Evolutionary conservation across 176 grass and related monocot genomes (phyloP), one percentile per base, ranked within the genome.

Genomic region (Tillandsia fasciculata): DNA sequence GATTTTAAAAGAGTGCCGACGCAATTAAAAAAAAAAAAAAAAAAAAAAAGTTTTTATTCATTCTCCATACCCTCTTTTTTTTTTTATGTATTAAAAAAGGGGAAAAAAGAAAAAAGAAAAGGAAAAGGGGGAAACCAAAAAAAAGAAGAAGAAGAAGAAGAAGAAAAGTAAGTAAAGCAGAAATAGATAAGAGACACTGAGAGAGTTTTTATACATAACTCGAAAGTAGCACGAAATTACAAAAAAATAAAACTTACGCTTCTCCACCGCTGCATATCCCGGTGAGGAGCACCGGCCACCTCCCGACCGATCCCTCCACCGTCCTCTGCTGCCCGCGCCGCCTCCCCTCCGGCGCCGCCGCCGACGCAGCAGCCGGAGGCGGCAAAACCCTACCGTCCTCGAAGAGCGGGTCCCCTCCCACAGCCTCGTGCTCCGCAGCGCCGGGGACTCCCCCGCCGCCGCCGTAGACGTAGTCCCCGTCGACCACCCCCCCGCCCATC

Each of bases 351-450:
- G 54, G 63, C 27, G 72, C 57, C 56, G 57, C 52, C 72, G 73
- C 53, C 12, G 79, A 1, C 72, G 51, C 56, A 26, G 76, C 49
- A 5, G 22, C 49, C 8, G 79, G 69, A 22, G 80, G 80, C 28
- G 70, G 70, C 15, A 83, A 52, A 11, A 79, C 70, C 70, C 53
- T 69, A 59, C 75, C 81, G 61, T 78, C 72, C 64, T 70, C 81
- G 26, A 83, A 78, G 69, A 78, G 71, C 24, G 74, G 29, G 2
- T 48, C 79, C 28, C n/a, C 67, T 49, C 76, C 70, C 11, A 71
- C 56, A 2, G 54, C 76, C 13, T 71, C 57, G 67, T 74, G 72
- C 64, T 63, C 70, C 48, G 48, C 64, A 28, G 23, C 53, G 14
- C 78, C 78, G 49, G 50, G 64, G 50, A 64, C 71, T 6, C 63